Evolutionary conservation across 106 monocot species (phyloP).

Genomic region (Narthecium ossifragum): DNA sequence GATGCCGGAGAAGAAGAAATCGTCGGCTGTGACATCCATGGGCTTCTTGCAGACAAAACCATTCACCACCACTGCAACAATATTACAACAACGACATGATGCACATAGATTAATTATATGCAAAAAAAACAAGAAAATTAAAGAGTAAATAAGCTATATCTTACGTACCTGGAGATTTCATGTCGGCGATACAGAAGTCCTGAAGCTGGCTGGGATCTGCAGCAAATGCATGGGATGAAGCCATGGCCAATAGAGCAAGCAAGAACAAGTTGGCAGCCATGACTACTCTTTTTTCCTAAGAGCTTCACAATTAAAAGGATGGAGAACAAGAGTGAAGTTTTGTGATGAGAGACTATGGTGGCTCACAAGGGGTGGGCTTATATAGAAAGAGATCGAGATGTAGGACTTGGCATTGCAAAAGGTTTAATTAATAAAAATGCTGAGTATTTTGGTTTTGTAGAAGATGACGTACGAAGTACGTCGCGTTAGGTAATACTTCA

Average conservation of each 20-base stretch:
- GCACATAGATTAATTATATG: background rate
- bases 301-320: too few relatives aligned
- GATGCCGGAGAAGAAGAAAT: conserved; percentile 8
- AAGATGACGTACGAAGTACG: too few relatives aligned
- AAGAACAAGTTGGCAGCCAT: too few relatives aligned
- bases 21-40: background rate
- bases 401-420: too few relatives aligned
- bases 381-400: too few relatives aligned
- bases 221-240: conserved; percentile 5
- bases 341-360: too few relatives aligned
- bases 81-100: background rate
- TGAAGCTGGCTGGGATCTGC: conserved; percentile 7
- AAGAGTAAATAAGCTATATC: background rate
- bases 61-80: conserved; percentile 6
- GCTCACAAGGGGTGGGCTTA: too few relatives aligned
- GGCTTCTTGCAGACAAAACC: conserved; percentile 11
- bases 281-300: too few relatives aligned
- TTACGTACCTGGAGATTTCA: background rate
- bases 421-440: too few relatives aligned
- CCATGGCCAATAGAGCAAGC: conserved; percentile 3
- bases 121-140: background rate
- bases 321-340: too few relatives aligned
- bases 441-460: too few relatives aligned
- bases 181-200: conserved; percentile 11
- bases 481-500: too few relatives aligned